phyloP scores from a whole-genome alignment of 2,329 filamentous ascomycete genomes.

The Trichoderma afroharzianum region DNA sequence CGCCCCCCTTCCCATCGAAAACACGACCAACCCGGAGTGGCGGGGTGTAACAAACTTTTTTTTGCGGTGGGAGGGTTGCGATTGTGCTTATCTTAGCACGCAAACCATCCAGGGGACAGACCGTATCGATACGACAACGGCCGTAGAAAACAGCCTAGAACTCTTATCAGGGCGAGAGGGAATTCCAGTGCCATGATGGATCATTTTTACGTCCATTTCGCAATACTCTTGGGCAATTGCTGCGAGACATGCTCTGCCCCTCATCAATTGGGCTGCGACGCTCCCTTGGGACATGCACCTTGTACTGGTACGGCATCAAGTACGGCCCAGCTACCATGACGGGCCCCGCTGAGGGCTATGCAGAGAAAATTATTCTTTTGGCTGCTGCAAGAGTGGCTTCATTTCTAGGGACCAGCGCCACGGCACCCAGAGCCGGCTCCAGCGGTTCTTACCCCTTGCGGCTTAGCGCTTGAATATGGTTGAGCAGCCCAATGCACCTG shows the following conservation, averaged over 20 bases:
- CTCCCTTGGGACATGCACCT: neutral
- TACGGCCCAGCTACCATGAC: neutral
- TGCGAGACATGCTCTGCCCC: neutral
- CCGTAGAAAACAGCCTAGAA: neutral
- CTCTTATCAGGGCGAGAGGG: neutral
- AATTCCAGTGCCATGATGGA: neutral
- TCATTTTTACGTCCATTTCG: neutral
- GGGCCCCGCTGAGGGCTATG: neutral
- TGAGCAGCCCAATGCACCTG: slow-evolving; percentile 22
- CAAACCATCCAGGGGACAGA: neutral
- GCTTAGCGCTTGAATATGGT: slow-evolving; percentile 25
- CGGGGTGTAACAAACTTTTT: slow-evolving; percentile 16
- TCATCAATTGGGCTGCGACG: slow-evolving; percentile 10
- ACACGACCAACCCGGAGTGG: slow-evolving; percentile 1
- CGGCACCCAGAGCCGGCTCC: slow-evolving; percentile 13
- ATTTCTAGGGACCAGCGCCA: slow-evolving; percentile 7
- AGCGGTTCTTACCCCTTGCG: slow-evolving; percentile 12
- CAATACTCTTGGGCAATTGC: neutral
- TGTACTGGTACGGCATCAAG: neutral
- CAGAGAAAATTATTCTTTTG: slow-evolving; percentile 2
- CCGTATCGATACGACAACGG: slow-evolving; percentile 8
- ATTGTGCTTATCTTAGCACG: slow-evolving; percentile 10
- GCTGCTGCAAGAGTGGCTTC: slow-evolving; percentile 2
- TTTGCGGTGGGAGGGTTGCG: neutral
- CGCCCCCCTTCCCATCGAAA: slow-evolving; percentile 7